Evolutionary conservation across 2,329 filamentous ascomycete species (phyloP), one percentile per base, ranked within the genome.

Genomic region (Fusarium hainanense): DNA sequence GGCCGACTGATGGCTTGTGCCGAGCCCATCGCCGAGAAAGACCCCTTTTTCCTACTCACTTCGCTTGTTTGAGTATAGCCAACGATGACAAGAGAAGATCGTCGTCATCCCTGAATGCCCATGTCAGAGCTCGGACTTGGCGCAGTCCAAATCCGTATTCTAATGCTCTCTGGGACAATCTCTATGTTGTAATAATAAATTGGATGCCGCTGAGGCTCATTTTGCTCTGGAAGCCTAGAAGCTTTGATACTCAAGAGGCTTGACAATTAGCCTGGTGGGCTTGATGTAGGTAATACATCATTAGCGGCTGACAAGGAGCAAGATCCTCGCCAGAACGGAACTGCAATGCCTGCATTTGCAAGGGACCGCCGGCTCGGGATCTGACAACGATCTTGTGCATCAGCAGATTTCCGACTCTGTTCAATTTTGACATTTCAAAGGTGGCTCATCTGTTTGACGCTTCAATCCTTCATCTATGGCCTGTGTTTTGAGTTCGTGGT

Each of bases 1-100:
- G 46, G 50, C 49, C 48, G 59, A 60, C 32, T 54, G 51, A 32
- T 59, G 41, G 52, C 61, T 68, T 58, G 47, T 71, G 69, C 69
- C 69, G 69, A 70, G 69, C 66, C 59, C 65, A 47, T 62, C 50
- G 66, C 69, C 66, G 66, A 71, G 44, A 52, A 21, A 57, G 69
- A 70, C 66, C 65, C 69, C 66, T 69, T 71, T 71, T 69, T 47
- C 46, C 63, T 41, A 44, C 43, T 71, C 69, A 69, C 68, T 69
- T 71, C 65, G 65, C 61, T 63, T 66, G 43, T 55, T 66, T 51
- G 34, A 59, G 57, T 34, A 56, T 58, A 65, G 54, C 55, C 62
- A 71, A 42, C 63, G 44, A 54, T 49, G 66, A 48, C 30, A 44
- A 61, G 68, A 61, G 43, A 70, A 69, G 68, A 70, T 70, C 68